Conservation (phyloP, 345 rosid species). For the Pelargonium nanum region DNA sequence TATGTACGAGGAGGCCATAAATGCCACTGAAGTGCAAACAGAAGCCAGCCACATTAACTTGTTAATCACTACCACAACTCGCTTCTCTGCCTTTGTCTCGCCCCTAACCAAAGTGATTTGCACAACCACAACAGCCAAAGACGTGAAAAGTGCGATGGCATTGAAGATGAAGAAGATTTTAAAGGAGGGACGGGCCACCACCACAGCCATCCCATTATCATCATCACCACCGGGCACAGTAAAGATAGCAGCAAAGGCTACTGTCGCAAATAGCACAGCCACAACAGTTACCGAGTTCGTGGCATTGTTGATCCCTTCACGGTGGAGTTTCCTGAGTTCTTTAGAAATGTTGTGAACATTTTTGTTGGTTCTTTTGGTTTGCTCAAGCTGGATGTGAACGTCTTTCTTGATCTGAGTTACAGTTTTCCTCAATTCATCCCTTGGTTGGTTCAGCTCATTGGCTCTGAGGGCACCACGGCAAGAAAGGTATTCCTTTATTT, state of each 20-base stretch:
- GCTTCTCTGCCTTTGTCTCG: slow-evolving; percentile 91
- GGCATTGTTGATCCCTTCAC: slow-evolving; percentile 95
- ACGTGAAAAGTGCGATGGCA: slow-evolving; percentile 81
- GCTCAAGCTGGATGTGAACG: slow-evolving; percentile 92
- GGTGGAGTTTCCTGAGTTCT: slow-evolving; percentile 89
- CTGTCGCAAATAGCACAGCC: slow-evolving; percentile 94
- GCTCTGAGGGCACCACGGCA: slow-evolving; percentile 75
- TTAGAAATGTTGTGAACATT: slow-evolving; percentile 90
- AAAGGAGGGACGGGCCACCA: slow-evolving; percentile 49
- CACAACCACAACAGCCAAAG: slow-evolving; percentile 91
- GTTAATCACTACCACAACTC: slow-evolving; percentile 78
- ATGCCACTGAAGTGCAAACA: slow-evolving; percentile 89
- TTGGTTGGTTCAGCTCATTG: slow-evolving; percentile 90
- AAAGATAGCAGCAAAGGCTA: slow-evolving; percentile 93
- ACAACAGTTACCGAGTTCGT: slow-evolving; percentile 92
- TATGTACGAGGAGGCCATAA: slow-evolving; percentile 80
- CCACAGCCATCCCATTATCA: slow-evolving; percentile 56
- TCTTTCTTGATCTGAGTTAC: slow-evolving; percentile 91
- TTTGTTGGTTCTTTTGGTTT: slow-evolving; percentile 85
- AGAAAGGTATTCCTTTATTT: slow-evolving; percentile 59
- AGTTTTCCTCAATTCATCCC: slow-evolving; percentile 82
- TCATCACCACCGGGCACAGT: slow-evolving; percentile 87
- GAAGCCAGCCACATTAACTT: slow-evolving; percentile 98
- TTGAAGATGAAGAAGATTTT: slow-evolving; percentile 88
- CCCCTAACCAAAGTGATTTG: slow-evolving; percentile 93